A percentile compares a stretch with the other conserved stretches of the same genome.
phyloP scores from a whole-genome alignment of 768 basidiomycete genomes.

The Cyathus striatus region DNA sequence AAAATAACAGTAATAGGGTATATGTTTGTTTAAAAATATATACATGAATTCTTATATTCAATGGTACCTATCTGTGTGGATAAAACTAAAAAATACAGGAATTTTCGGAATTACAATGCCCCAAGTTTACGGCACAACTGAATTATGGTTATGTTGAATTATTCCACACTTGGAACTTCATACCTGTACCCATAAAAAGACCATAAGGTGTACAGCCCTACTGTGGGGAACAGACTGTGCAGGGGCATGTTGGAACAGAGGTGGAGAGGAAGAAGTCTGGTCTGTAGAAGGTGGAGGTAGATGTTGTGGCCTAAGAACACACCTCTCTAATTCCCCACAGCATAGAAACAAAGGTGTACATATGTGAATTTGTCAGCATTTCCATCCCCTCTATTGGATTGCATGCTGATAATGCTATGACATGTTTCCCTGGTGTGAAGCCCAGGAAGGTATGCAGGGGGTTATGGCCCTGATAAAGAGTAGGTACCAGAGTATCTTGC shows the following conservation, averaged over 20 bases:
- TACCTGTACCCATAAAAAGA: too few species aligned
- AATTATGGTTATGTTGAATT: too few species aligned
- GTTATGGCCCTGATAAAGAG: slow-evolving; percentile 41
- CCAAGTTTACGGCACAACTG: too few species aligned
- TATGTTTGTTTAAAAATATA: too few species aligned
- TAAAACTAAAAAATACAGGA: too few species aligned
- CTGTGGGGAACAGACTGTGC: slow-evolving; percentile 34
- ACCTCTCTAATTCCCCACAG: slow-evolving; percentile 73
- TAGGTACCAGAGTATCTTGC: slow-evolving; percentile 60
- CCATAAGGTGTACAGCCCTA: too few species aligned
- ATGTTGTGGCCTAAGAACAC: slow-evolving; percentile 64
- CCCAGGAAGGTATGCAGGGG: slow-evolving; percentile 69
- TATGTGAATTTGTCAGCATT: slow-evolving; percentile 70
- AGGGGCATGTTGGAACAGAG: too few species aligned
- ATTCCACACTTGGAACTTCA: too few species aligned
- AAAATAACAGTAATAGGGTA: too few species aligned
- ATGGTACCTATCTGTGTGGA: too few species aligned
- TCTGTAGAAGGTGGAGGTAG: slow-evolving; percentile 51
- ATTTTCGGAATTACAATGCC: too few species aligned
- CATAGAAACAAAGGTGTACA: slow-evolving; percentile 49
- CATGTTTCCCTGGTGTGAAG: slow-evolving; percentile 37
- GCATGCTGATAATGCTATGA: slow-evolving; percentile 57
- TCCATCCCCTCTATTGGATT: slow-evolving; percentile 61
- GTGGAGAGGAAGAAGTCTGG: slow-evolving; percentile 63
- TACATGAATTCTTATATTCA: too few species aligned